Evolutionary conservation across 495 filamentous ascomycete species (phyloP).

Genomic region (Sordaria brevicollis): DNA sequence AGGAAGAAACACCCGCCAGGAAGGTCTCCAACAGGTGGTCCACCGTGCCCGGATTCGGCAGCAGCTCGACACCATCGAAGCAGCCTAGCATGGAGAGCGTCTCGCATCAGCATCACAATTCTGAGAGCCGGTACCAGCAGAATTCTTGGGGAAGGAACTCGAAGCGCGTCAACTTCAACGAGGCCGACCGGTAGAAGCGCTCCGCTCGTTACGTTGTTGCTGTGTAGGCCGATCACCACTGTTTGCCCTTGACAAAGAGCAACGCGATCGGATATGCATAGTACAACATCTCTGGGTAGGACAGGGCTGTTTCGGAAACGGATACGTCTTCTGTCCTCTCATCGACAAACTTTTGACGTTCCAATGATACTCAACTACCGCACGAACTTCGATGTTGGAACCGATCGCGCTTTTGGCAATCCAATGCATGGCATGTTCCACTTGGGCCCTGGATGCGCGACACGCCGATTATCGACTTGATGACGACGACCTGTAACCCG

Average conservation of each 20-base stretch:
- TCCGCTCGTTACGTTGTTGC: background rate
- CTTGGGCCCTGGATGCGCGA: background rate
- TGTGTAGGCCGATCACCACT: background rate
- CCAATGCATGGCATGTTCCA: background rate
- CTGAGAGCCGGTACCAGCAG: background rate
- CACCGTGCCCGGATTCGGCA: constrained; percentile 38
- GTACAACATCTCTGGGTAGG: background rate
- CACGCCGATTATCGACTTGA: background rate
- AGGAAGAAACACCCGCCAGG: constrained; percentile 1
- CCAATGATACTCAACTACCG: background rate
- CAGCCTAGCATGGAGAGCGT: background rate
- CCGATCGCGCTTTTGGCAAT: background rate
- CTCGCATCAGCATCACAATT: background rate
- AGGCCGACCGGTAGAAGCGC: background rate
- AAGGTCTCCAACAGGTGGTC: constrained; percentile 37
- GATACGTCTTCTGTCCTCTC: background rate
- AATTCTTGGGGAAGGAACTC: background rate
- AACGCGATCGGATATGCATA: background rate
- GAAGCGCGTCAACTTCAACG: background rate
- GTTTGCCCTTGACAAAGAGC: background rate
- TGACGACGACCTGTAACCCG: background rate
- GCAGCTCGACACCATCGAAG: constrained; percentile 2
- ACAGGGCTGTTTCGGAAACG: background rate
- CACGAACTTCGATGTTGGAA: background rate
- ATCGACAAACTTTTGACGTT: background rate